These are phyloP conservation scores for Phlebiopsis gigantea DNA, from an alignment of 768 basidiomycete species.

Conservation along the genomic window DNA sequence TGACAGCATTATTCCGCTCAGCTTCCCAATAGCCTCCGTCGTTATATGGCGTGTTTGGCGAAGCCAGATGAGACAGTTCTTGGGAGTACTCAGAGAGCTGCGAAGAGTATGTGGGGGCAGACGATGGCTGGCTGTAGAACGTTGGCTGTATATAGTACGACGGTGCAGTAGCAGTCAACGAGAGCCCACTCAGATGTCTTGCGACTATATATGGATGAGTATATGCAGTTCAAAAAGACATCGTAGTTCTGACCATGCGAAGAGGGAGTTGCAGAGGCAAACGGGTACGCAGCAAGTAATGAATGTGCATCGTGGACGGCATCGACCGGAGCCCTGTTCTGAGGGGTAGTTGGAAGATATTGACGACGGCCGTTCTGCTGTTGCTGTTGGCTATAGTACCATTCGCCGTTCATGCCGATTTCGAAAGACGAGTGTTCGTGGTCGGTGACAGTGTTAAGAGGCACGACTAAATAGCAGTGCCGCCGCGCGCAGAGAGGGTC, in stretches of 20 bases:
- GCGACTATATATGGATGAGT: conserved; percentile 42
- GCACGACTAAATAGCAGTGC: neutral
- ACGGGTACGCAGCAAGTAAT: conserved; percentile 63
- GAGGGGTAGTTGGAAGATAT: neutral
- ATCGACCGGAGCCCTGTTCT: conserved; percentile 28
- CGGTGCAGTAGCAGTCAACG: conserved; percentile 52
- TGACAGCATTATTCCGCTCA: conserved; percentile 54
- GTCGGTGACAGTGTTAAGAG: neutral
- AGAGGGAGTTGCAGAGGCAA: conserved; percentile 73
- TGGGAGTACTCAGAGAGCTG: conserved; percentile 67
- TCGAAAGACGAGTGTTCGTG: neutral
- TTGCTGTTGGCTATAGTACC: conserved; percentile 1
- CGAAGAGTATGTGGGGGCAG: conserved; percentile 29
- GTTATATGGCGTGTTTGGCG: conserved; percentile 37
- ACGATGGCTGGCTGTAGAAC: conserved; percentile 33
- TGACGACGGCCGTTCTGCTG: conserved; percentile 5
- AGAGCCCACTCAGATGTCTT: conserved; percentile 58
- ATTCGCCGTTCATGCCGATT: conserved; percentile 3
- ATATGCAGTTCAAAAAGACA: conserved; percentile 14
- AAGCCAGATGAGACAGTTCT: conserved; percentile 51
- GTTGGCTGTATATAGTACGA: conserved; percentile 62
- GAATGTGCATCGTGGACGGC: conserved; percentile 65
- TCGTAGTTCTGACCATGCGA: conserved; percentile 50
- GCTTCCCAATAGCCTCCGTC: conserved; percentile 61
- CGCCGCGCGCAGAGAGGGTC: conserved; percentile 6